phyloP scores from a whole-genome alignment of 2,329 filamentous ascomycete genomes.

The Fusarium nisikadoi region DNA sequence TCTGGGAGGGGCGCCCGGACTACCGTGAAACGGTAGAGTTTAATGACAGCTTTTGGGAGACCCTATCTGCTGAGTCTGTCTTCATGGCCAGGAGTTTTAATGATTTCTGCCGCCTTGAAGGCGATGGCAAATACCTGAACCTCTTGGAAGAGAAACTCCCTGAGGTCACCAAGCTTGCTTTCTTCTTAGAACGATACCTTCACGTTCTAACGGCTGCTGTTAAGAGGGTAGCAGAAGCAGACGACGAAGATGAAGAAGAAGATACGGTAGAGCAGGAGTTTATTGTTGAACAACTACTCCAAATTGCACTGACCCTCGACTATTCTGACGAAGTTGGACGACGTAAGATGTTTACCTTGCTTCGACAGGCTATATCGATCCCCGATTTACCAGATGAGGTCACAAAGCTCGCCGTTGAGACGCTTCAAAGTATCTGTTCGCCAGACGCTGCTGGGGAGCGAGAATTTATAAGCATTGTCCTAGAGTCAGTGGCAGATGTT shows the following conservation, averaged over 20 bases:
- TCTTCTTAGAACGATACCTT: constrained; percentile 85
- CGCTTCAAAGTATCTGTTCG: constrained; percentile 84
- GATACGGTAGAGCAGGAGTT: constrained; percentile 93
- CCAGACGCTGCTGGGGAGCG: constrained; percentile 77
- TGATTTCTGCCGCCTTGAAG: constrained; percentile 83
- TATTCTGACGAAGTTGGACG: constrained; percentile 98
- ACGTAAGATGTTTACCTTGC: constrained; percentile 92
- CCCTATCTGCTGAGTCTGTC: constrained; percentile 82
- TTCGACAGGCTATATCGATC: constrained; percentile 86
- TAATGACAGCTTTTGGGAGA: constrained; percentile 81
- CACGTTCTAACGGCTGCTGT: constrained; percentile 73
- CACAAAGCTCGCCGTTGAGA: constrained; percentile 86
- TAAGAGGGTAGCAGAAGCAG: constrained; percentile 62
- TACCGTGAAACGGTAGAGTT: constrained; percentile 79
- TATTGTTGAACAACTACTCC: constrained; percentile 91
- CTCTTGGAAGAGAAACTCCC: constrained; percentile 93
- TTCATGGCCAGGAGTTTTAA: constrained; percentile 95
- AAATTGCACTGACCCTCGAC: constrained; percentile 91
- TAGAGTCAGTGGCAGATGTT: constrained; percentile 95
- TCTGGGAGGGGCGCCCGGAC: constrained; percentile 93
- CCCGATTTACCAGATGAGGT: constrained; percentile 91
- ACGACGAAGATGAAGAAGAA: constrained; percentile 74
- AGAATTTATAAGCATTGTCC: constrained; percentile 85
- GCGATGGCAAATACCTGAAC: constrained; percentile 77
- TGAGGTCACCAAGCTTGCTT: constrained; percentile 90